Evolutionary conservation across 495 filamentous ascomycete genomes (phyloP).

Genomic region (Neurospora sp.): DNA sequence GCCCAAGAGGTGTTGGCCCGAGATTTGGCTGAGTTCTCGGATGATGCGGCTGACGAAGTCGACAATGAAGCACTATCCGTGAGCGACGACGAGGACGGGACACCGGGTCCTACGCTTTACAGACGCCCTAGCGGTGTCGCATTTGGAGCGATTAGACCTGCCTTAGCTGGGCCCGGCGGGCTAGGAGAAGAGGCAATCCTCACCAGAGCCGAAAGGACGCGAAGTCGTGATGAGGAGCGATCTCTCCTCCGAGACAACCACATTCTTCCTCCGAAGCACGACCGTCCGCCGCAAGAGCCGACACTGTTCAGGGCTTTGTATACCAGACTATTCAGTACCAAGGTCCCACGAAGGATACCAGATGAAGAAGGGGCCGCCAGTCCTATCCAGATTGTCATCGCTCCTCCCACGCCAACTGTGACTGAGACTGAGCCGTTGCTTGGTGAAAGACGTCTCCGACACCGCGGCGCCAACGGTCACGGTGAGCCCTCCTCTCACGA

Average conservation of each 20-base stretch:
- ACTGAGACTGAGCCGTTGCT: slow-evolving; percentile 35
- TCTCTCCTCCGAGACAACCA: slow-evolving; percentile 69
- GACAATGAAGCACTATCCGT: slow-evolving; percentile 21
- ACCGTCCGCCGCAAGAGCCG: slow-evolving; percentile 10
- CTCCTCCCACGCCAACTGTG: slow-evolving; percentile 1
- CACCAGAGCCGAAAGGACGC: slow-evolving; percentile 51
- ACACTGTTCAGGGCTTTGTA: slow-evolving; percentile 24
- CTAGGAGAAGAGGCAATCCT: slow-evolving; percentile 33
- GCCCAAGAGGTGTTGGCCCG: slow-evolving; percentile 60
- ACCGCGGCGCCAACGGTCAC: background rate
- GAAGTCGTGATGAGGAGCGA: slow-evolving; percentile 60
- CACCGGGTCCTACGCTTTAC: slow-evolving; percentile 57
- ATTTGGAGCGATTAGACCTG: slow-evolving; percentile 44
- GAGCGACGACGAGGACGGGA: slow-evolving; percentile 24
- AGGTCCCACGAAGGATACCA: slow-evolving; percentile 16
- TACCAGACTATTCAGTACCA: slow-evolving; percentile 37
- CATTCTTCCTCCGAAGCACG: slow-evolving; percentile 56
- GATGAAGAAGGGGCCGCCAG: slow-evolving; percentile 24
- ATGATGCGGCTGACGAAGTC: slow-evolving; percentile 41
- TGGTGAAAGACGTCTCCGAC: background rate
- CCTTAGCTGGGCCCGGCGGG: slow-evolving; percentile 13
- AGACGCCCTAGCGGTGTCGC: slow-evolving; percentile 59
- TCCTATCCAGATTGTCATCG: slow-evolving; percentile 10
- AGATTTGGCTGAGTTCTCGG: slow-evolving; percentile 51
- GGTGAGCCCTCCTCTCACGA: background rate